These are phyloP conservation scores for Viola pubescens DNA, from an alignment of 441 rosid genomes.

Conservation along the genomic window DNA sequence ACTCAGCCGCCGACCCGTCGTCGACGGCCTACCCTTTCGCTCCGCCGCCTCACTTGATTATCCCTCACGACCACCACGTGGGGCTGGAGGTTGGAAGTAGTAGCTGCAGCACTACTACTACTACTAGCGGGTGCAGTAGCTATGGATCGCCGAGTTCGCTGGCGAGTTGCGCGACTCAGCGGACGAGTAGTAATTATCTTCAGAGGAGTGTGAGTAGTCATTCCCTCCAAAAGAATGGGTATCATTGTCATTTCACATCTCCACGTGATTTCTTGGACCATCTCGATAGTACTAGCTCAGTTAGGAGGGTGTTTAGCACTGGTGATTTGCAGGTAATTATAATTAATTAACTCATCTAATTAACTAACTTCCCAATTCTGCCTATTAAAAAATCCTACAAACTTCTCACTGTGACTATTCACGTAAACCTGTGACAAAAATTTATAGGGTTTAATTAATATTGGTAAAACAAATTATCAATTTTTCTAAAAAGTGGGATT, in stretches of 20 bases:
- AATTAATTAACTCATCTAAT: no score
- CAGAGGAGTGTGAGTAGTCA: constrained; percentile 72
- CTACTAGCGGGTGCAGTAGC: constrained; percentile 43
- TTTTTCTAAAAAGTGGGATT: no score
- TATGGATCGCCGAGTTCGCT: constrained; percentile 54
- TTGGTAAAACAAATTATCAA: no score
- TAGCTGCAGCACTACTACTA: background rate
- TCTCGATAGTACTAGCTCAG: constrained; percentile 33
- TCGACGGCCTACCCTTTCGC: constrained; percentile 22
- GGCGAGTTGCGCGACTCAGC: constrained; percentile 33
- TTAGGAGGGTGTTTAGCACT: constrained; percentile 64
- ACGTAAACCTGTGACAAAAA: no score
- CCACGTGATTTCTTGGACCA: constrained; percentile 27
- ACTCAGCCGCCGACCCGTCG: background rate
- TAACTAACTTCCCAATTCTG: no score
- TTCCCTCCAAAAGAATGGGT: constrained; percentile 33
- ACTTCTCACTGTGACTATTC: no score
- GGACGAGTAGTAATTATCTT: constrained; percentile 22
- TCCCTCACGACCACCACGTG: constrained; percentile 12
- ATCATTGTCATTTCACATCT: constrained; percentile 27
- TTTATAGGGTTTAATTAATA: no score
- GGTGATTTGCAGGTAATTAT: constrained; percentile 35
- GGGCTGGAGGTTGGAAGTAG: background rate
- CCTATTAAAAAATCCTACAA: no score
- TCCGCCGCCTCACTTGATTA: constrained; percentile 22